Conservation (phyloP, 1,284 basidiomycete species). For the Cutaneotrichosporon mucoides region DNA sequence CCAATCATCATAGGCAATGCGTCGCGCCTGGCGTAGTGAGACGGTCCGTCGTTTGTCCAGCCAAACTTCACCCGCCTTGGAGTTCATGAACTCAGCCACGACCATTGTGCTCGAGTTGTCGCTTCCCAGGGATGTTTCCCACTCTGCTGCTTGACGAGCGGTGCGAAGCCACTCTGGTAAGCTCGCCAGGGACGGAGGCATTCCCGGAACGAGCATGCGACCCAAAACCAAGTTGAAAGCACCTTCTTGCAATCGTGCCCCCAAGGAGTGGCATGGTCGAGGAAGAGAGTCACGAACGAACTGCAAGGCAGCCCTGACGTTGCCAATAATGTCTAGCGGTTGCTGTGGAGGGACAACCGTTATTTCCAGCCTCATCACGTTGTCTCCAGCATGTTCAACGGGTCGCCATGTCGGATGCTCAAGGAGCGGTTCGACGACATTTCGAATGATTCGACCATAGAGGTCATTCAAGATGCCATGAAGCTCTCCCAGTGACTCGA, state of each 20-base stretch:
- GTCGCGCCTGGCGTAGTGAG: conserved; percentile 4
- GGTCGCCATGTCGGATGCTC: not conserved
- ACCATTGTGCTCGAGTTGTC: conserved; percentile 1
- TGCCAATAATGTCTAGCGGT: conserved; percentile 12
- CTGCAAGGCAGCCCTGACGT: conserved; percentile 18
- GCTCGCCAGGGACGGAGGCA: conserved; percentile 56
- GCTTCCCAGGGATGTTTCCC: conserved; percentile 51
- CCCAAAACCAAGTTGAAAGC: conserved; percentile 55
- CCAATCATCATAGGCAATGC: not conserved
- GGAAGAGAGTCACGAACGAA: conserved; percentile 21
- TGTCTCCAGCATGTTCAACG: not conserved
- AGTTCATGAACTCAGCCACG: conserved; percentile 45
- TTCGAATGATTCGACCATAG: not conserved
- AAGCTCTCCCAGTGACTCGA: conserved; percentile 11
- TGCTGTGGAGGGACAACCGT: not conserved
- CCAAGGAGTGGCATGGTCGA: not conserved
- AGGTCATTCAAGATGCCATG: conserved; percentile 9
- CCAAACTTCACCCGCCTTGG: conserved; percentile 51
- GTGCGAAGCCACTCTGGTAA: conserved; percentile 63
- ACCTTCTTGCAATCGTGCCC: conserved; percentile 1
- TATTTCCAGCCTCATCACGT: not conserved
- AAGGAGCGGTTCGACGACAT: not conserved
- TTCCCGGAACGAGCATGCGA: conserved; percentile 60
- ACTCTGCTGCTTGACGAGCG: conserved; percentile 56
- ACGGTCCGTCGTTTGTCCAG: conserved; percentile 16